phyloP scores from a whole-genome alignment of 2,329 filamentous ascomycete genomes.

The Exophiala dermatitidis region DNA sequence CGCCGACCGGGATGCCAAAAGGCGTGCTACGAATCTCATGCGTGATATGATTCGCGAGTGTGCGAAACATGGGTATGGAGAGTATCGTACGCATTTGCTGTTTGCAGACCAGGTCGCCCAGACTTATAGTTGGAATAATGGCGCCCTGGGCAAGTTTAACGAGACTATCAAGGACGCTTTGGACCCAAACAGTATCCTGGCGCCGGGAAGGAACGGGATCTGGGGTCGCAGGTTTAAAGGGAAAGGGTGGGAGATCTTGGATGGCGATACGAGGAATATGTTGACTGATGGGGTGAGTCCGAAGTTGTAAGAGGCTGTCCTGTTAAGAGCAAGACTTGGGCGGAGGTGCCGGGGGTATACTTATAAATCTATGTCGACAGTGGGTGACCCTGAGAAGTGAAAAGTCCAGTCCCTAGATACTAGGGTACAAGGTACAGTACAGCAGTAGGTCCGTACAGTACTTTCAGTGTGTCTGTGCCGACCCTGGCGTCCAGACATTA shows the following conservation, averaged over 20 bases:
- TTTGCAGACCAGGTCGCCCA: slow-evolving; percentile 42
- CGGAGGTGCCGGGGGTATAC: too few relatives aligned
- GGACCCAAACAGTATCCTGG: slow-evolving; percentile 44
- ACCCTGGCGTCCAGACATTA: too few relatives aligned
- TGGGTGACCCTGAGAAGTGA: too few relatives aligned
- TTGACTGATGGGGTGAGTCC: slow-evolving; percentile 16
- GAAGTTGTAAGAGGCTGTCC: slow-evolving; percentile 6
- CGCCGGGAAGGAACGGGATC: slow-evolving; percentile 43
- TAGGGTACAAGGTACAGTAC: too few relatives aligned
- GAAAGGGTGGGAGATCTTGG: slow-evolving; percentile 21
- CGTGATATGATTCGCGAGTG: slow-evolving; percentile 34
- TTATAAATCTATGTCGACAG: too few relatives aligned
- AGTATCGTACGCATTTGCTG: slow-evolving; percentile 43
- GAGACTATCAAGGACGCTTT: slow-evolving; percentile 42
- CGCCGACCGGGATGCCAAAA: slow-evolving; percentile 25
- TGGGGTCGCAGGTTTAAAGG: slow-evolving; percentile 30
- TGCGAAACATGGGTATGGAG: slow-evolving; percentile 40
- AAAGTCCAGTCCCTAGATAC: too few relatives aligned
- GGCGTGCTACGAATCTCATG: slow-evolving; percentile 29
- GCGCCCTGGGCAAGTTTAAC: slow-evolving; percentile 39
- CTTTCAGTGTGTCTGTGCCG: too few relatives aligned
- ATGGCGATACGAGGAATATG: slow-evolving; percentile 18
- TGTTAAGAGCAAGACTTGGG: too few relatives aligned
- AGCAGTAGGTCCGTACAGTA: too few relatives aligned
- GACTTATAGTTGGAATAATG: slow-evolving; percentile 39